Percentiles rank a stretch among this genome's conserved stretches.
Conservation (phyloP, 345 rosid genomes). For the Camelina hispida region DNA sequence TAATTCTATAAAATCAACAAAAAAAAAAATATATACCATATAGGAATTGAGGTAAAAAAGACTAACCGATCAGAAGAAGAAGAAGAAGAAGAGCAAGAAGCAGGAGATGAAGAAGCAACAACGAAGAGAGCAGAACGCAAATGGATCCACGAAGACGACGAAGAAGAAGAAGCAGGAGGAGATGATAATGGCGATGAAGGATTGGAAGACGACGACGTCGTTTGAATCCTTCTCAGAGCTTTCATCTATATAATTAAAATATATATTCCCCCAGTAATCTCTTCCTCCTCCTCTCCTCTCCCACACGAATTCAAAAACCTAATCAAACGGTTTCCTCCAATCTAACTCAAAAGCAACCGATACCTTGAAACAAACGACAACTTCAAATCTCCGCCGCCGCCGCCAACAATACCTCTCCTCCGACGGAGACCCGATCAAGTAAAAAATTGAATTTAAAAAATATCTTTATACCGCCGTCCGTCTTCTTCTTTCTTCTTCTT, state of each 20-base stretch:
- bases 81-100: slow-evolving; percentile 77
- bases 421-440: slow-evolving; percentile 23
- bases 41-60: neutral
- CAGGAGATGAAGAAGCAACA: slow-evolving; percentile 84
- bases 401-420: neutral
- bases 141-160: slow-evolving; percentile 84
- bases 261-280: neutral
- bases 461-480: no score
- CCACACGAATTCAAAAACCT: neutral
- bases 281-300: neutral
- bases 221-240: slow-evolving; percentile 84
- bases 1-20: no score
- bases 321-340: slow-evolving; percentile 20
- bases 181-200: slow-evolving; percentile 75
- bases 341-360: slow-evolving; percentile 1
- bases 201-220: slow-evolving; percentile 65
- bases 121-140: slow-evolving; percentile 89
- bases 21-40: no score
- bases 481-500: neutral
- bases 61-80: slow-evolving; percentile 91
- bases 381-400: slow-evolving; percentile 2
- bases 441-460: neutral
- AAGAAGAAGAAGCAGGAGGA: slow-evolving; percentile 49
- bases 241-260: slow-evolving; percentile 69
- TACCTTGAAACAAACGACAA: slow-evolving; percentile 25